Evolutionary conservation across 1,139 yeast species (phyloP).

Genomic region (Barnettozyma hawaiiensis): DNA sequence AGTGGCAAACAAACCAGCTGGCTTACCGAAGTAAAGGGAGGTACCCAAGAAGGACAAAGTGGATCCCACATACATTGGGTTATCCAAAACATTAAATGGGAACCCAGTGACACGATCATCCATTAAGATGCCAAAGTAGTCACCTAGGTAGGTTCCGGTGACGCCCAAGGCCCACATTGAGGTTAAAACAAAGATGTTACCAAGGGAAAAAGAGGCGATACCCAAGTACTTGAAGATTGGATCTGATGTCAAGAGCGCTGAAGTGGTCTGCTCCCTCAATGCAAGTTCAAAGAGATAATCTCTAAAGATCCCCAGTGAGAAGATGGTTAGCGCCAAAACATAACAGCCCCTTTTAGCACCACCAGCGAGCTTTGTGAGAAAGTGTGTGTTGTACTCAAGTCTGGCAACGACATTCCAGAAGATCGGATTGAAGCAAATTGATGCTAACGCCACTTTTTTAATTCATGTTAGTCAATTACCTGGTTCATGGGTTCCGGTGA

Average conservation of each 20-base stretch:
- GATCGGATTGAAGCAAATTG: conserved; percentile 85
- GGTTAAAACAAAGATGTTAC: conserved; percentile 71
- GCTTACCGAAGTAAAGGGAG: conserved; percentile 83
- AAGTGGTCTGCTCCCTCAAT: conserved; percentile 49
- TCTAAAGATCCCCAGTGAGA: conserved; percentile 75
- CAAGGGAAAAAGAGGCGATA: conserved; percentile 47
- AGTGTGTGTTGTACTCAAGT: conserved; percentile 68
- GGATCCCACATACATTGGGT: conserved; percentile 97
- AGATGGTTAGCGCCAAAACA: conserved; percentile 71
- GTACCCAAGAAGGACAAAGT: conserved; percentile 86
- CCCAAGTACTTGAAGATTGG: conserved; percentile 40
- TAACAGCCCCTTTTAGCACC: conserved; percentile 80
- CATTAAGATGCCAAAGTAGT: conserved; percentile 95
- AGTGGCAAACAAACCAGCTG: conserved; percentile 76
- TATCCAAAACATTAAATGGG: conserved; percentile 85
- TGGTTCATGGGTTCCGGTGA: no score
- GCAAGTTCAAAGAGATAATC: conserved; percentile 73
- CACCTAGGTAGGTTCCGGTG: conserved; percentile 95
- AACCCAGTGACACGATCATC: conserved; percentile 84
- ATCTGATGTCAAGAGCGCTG: conserved; percentile 35
- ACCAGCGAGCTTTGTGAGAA: conserved; percentile 65
- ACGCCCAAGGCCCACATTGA: conserved; percentile 95
- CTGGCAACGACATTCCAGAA: conserved; percentile 95
- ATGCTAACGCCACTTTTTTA: conserved; percentile 38
- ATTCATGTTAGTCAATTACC: conserved; percentile 12